A percentile compares a stretch with the other conserved stretches of the same genome.
Evolutionary conservation across 345 rosid genomes (phyloP).

Genomic region (Diplotaxis tenuifolia): DNA sequence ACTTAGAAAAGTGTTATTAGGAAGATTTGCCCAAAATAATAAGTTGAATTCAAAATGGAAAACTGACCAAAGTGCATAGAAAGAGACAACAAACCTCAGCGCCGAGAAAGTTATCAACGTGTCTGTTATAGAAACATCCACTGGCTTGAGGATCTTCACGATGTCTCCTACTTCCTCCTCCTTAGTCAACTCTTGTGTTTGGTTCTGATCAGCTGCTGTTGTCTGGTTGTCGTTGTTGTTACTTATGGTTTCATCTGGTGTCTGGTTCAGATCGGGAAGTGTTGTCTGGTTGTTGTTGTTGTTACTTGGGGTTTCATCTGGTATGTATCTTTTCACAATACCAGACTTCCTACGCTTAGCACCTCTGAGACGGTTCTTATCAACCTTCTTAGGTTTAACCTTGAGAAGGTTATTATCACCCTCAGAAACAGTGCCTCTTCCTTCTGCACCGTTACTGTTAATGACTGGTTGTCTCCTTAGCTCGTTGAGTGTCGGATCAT

Average conservation of each 20-base stretch:
- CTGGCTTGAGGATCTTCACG: constrained; percentile 67
- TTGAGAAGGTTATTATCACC: constrained; percentile 40
- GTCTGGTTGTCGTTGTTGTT: neutral
- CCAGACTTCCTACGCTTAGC: constrained; percentile 87
- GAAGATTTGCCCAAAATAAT: too few relatives aligned
- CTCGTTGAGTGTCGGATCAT: constrained; percentile 90
- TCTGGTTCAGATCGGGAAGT: neutral
- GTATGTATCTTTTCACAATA: constrained; percentile 86
- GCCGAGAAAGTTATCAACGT: constrained; percentile 72
- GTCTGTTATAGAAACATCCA: constrained; percentile 67
- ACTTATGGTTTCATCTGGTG: constrained; percentile 26
- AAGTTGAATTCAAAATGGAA: neutral
- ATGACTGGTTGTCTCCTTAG: constrained; percentile 53
- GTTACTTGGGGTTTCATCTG: constrained; percentile 43
- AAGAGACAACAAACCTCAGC: constrained; percentile 55
- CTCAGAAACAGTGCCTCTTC: constrained; percentile 43
- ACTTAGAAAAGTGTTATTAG: too few relatives aligned
- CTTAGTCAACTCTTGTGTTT: constrained; percentile 41
- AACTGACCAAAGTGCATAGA: neutral
- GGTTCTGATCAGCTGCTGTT: constrained; percentile 31
- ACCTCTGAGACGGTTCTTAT: constrained; percentile 67
- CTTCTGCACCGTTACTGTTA: constrained; percentile 48
- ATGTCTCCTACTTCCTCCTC: too few relatives aligned
- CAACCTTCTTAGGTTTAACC: constrained; percentile 45
- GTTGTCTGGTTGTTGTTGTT: neutral